These are phyloP conservation scores for Corchorus capsularis DNA, from an alignment of 345 rosid species.

Conservation along the genomic window DNA sequence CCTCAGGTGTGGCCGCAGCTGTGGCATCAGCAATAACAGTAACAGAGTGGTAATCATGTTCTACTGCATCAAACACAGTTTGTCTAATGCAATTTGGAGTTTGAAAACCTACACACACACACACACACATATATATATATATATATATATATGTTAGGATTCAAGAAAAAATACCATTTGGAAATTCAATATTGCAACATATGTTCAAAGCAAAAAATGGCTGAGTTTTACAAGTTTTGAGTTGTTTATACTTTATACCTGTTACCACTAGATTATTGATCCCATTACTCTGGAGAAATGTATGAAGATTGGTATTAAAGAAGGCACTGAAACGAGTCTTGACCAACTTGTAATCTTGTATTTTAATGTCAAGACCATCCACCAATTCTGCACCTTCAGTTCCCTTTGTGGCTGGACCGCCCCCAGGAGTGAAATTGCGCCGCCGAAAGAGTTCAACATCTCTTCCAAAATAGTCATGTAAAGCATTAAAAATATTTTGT, in stretches of 20 bases:
- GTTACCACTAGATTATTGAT: slow-evolving; percentile 53
- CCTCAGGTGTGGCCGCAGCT: slow-evolving; percentile 77
- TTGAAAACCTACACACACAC: no score
- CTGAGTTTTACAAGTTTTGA: not conserved
- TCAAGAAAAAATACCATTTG: slow-evolving; percentile 2
- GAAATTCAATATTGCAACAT: not conserved
- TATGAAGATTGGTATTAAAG: slow-evolving; percentile 76
- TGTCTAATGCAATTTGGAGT: slow-evolving; percentile 88
- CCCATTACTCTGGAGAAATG: slow-evolving; percentile 56
- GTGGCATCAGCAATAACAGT: slow-evolving; percentile 81
- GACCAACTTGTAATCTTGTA: slow-evolving; percentile 78
- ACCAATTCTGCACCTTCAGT: slow-evolving; percentile 64
- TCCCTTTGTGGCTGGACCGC: slow-evolving; percentile 69
- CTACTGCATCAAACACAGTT: slow-evolving; percentile 85
- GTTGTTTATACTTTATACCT: slow-evolving; percentile 55
- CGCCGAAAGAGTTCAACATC: slow-evolving; percentile 78
- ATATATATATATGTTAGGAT: no score
- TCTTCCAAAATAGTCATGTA: slow-evolving; percentile 78
- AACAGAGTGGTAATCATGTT: slow-evolving; percentile 56
- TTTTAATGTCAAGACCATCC: slow-evolving; percentile 66
- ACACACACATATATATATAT: no score
- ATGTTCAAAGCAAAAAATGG: not conserved
- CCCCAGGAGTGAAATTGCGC: no score
- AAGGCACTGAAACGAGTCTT: slow-evolving; percentile 89
- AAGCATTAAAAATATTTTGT: no score